phyloP scores from a whole-genome alignment of 2,329 filamentous ascomycete genomes.

The Exophiala sp. region DNA sequence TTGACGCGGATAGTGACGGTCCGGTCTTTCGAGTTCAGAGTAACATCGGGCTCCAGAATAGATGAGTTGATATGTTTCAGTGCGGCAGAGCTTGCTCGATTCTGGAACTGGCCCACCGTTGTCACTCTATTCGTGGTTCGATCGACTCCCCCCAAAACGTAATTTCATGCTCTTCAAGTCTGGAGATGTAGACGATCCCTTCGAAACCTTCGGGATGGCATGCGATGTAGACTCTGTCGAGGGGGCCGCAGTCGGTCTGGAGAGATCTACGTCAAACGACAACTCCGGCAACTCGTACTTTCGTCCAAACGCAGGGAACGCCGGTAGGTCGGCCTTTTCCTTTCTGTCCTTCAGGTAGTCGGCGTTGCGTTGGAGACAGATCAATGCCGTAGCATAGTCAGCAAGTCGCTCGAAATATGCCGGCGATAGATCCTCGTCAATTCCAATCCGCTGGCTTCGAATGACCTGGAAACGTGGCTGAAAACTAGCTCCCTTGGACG shows the following conservation, averaged over 20 bases:
- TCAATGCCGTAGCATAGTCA: constrained; percentile 19
- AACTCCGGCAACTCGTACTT: constrained; percentile 17
- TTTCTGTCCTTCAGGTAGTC: constrained; percentile 15
- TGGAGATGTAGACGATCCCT: neutral
- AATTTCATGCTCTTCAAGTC: constrained; percentile 12
- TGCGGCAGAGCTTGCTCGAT: constrained; percentile 14
- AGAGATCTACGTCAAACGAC: constrained; percentile 17
- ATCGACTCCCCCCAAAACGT: constrained; percentile 20
- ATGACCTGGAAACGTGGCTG: constrained; percentile 16
- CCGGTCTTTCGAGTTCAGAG: constrained; percentile 14
- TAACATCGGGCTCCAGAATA: constrained; percentile 18
- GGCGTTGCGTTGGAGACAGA: constrained; percentile 20
- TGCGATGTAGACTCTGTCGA: neutral
- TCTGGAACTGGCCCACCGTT: constrained; percentile 13
- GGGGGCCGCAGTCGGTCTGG: neutral
- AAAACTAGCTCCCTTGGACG: neutral
- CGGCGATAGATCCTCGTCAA: constrained; percentile 17
- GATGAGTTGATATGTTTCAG: constrained; percentile 17
- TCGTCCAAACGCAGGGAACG: constrained; percentile 16
- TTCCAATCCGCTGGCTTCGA: constrained; percentile 16
- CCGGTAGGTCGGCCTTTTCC: constrained; percentile 13
- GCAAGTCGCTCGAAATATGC: constrained; percentile 25
- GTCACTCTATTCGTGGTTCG: constrained; percentile 3
- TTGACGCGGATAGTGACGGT: constrained; percentile 17
- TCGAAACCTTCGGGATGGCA: neutral